Conservation (phyloP, 345 rosid genomes). For the Eucalyptus grandis region DNA sequence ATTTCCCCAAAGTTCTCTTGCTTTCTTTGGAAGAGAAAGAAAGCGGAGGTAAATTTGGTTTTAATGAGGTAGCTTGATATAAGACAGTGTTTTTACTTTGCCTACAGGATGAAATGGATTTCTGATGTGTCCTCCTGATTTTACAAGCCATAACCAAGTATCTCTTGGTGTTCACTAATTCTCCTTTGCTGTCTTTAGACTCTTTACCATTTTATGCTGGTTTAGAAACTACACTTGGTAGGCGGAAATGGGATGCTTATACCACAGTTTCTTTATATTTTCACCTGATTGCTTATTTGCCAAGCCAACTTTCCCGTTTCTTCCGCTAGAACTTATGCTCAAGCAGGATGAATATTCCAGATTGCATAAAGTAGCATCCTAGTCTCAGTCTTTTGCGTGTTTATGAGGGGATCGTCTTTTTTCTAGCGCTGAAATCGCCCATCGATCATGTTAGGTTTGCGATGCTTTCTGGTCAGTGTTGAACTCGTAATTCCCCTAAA, state of each 20-base stretch:
- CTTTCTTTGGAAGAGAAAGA: background rate
- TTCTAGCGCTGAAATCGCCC: background rate
- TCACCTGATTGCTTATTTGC: background rate
- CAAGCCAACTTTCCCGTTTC: background rate
- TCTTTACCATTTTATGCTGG: no score
- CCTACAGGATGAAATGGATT: background rate
- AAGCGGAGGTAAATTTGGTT: background rate
- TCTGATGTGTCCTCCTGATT: background rate
- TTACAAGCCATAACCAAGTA: no score
- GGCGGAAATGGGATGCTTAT: no score
- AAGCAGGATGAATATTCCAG: background rate
- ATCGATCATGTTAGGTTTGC: background rate
- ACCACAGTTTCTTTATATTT: background rate
- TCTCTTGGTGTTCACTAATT: no score
- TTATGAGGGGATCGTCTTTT: background rate
- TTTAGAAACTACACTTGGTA: no score
- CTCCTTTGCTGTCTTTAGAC: no score
- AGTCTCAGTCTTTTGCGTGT: background rate
- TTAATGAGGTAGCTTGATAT: background rate
- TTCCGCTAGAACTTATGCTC: background rate
- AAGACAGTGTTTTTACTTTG: background rate
- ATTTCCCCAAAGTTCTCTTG: background rate
- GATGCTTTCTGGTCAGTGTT: background rate
- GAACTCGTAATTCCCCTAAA: background rate
- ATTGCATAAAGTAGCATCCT: background rate